A percentile compares a stretch with the other conserved stretches of the same genome.
Conservation (phyloP, 73 alveolate genomes). For the Stentor coeruleus region DNA sequence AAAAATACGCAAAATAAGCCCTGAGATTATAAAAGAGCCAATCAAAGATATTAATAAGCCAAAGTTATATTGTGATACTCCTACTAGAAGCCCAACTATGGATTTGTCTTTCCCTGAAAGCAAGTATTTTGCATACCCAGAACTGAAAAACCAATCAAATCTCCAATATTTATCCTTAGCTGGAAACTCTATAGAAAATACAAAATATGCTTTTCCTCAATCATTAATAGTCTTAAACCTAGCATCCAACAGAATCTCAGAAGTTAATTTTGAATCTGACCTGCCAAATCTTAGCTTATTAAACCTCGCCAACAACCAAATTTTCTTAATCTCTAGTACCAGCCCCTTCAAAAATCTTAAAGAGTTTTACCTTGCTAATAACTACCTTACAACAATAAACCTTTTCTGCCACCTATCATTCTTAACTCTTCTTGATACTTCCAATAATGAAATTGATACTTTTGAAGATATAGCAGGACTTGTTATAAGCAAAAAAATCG, state of each 20-base stretch:
- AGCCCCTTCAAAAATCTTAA: not conserved
- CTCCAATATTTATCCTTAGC: not conserved
- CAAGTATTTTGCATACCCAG: not conserved
- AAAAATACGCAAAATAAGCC: not conserved
- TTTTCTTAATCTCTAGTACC: not conserved
- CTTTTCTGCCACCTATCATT: not conserved
- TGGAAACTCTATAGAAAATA: not conserved
- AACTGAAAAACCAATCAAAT: too few species aligned
- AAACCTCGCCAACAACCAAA: not conserved
- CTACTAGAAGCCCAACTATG: not conserved
- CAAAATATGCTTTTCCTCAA: not conserved
- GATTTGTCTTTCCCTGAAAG: not conserved
- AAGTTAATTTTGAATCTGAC: not conserved
- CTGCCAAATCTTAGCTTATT: not conserved
- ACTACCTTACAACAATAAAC: not conserved
- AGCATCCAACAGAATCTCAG: not conserved
- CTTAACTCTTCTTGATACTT: not conserved
- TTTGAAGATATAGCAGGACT: constrained; percentile 4
- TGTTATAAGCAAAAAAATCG: not conserved
- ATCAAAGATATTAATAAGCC: too few species aligned
- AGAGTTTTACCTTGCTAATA: not conserved
- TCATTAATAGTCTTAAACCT: not conserved
- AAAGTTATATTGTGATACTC: too few species aligned
- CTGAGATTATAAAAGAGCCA: too few species aligned
- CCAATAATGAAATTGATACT: not conserved